Conservation (phyloP, 2,329 filamentous ascomycete species). For the Monosporascus sp. region DNA sequence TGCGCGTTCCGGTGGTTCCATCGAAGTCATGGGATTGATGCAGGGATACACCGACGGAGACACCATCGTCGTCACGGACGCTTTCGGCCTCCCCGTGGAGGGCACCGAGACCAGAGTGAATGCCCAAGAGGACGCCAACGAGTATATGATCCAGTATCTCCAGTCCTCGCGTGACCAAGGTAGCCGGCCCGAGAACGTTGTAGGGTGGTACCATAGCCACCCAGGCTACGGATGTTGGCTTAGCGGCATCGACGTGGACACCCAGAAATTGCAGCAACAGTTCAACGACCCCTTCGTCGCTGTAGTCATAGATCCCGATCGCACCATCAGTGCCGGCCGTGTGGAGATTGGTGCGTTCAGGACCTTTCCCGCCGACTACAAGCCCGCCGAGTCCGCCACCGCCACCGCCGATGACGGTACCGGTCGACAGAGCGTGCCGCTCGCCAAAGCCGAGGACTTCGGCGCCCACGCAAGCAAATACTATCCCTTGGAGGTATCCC, state of each 20-base stretch:
- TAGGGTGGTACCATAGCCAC: conserved; percentile 98
- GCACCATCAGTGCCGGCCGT: conserved; percentile 89
- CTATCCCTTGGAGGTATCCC: conserved; percentile 84
- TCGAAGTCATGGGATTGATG: conserved; percentile 98
- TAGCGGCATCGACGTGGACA: conserved; percentile 89
- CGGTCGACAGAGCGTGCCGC: conserved; percentile 69
- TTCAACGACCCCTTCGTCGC: conserved; percentile 90
- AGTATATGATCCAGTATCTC: conserved; percentile 90
- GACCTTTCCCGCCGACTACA: conserved; percentile 76
- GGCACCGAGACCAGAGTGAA: conserved; percentile 98
- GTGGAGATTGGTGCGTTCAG: conserved; percentile 97
- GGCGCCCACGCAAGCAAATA: conserved; percentile 87
- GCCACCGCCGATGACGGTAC: conserved; percentile 3
- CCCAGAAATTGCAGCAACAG: conserved; percentile 77
- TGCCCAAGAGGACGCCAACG: conserved; percentile 90
- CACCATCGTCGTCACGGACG: conserved; percentile 87
- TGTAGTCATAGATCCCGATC: conserved; percentile 92
- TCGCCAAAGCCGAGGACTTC: conserved; percentile 94
- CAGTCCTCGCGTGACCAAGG: conserved; percentile 68
- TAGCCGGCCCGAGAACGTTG: conserved; percentile 75
- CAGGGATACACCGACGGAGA: conserved; percentile 85
- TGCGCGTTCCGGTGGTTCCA: conserved; percentile 82
- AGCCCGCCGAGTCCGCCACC: conserved; percentile 31
- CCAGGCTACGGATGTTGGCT: conserved; percentile 98
- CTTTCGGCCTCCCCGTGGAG: conserved; percentile 89